Conservation (phyloP, 371 early-diverging fungal genomes). For the Mortierella sp. region DNA sequence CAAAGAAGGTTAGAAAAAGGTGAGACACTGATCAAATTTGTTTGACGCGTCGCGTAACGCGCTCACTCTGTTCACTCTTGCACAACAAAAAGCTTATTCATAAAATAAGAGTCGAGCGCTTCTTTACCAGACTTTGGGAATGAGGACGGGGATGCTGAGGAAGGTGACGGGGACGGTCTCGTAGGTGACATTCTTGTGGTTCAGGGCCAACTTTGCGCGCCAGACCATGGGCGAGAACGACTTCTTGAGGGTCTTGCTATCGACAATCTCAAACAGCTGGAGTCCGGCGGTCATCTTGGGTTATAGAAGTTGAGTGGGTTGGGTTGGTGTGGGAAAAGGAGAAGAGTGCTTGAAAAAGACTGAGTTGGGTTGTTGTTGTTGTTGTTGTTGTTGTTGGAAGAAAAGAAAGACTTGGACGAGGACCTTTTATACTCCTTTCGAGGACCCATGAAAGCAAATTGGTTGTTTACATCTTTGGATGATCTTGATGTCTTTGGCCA, state of each 20-base stretch:
- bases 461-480: too few species aligned
- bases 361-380: background rate
- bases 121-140: slow-evolving; percentile 28
- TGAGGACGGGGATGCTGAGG: slow-evolving; percentile 17
- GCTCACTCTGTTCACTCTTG: too few species aligned
- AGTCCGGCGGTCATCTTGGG: background rate
- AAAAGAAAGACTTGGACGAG: background rate
- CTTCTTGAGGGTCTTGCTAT: slow-evolving; percentile 23
- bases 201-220: slow-evolving; percentile 31
- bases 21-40: background rate
- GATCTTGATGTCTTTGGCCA: too few species aligned
- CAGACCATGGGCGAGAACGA: slow-evolving; percentile 35
- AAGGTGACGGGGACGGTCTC: slow-evolving; percentile 32
- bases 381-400: background rate
- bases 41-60: background rate
- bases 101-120: background rate
- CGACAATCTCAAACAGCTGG: slow-evolving; percentile 25
- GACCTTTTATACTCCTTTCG: too few species aligned
- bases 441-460: too few species aligned
- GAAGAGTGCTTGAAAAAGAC: background rate
- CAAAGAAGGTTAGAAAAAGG: background rate
- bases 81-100: background rate
- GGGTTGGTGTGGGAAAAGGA: background rate
- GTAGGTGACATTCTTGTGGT: slow-evolving; percentile 29
- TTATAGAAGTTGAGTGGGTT: background rate